Conservation (phyloP, 805 yeast genomes). For the Saitoella complicata region DNA sequence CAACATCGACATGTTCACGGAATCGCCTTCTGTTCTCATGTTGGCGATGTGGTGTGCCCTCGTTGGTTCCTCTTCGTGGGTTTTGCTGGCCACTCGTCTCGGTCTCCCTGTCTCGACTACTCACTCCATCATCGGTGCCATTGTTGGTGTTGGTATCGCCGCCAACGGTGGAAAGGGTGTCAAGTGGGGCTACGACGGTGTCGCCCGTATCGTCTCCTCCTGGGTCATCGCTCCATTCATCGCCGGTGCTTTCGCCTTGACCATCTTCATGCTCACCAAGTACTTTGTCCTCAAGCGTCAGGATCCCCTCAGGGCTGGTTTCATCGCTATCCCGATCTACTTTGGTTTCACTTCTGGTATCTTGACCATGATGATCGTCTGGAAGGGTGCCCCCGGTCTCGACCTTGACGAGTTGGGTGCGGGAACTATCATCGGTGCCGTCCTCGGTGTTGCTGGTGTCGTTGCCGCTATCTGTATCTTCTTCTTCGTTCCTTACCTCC, state of each 20-base stretch:
- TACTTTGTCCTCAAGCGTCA: slow-evolving; percentile 44
- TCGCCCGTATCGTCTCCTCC: slow-evolving; percentile 56
- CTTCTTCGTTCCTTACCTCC: slow-evolving; percentile 45
- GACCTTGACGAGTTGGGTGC: slow-evolving; percentile 36
- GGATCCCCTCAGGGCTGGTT: slow-evolving; percentile 37
- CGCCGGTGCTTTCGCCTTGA: slow-evolving; percentile 48
- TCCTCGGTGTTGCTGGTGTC: slow-evolving; percentile 48
- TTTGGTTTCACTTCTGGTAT: slow-evolving; percentile 45
- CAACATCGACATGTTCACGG: slow-evolving; percentile 31
- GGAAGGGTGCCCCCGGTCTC: slow-evolving; percentile 65
- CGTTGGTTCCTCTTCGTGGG: slow-evolving; percentile 58
- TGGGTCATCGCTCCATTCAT: slow-evolving; percentile 66
- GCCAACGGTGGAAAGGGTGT: slow-evolving; percentile 46
- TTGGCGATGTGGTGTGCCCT: slow-evolving; percentile 60
- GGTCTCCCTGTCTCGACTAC: slow-evolving; percentile 76
- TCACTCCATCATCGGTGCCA: slow-evolving; percentile 62
- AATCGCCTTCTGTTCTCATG: slow-evolving; percentile 56
- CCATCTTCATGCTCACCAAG: slow-evolving; percentile 44
- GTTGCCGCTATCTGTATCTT: slow-evolving; percentile 35
- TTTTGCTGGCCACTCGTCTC: slow-evolving; percentile 44
- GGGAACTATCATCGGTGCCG: slow-evolving; percentile 39
- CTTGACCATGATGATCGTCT: slow-evolving; percentile 59
- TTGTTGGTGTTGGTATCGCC: slow-evolving; percentile 61
- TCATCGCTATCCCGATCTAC: slow-evolving; percentile 41
- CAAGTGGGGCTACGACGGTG: slow-evolving; percentile 64